A percentile compares a stretch with the other conserved stretches of the same genome.
These are phyloP conservation scores for Pochonia chlamydosporia DNA, from an alignment of 2,329 filamentous ascomycete species.

Conservation along the genomic window DNA sequence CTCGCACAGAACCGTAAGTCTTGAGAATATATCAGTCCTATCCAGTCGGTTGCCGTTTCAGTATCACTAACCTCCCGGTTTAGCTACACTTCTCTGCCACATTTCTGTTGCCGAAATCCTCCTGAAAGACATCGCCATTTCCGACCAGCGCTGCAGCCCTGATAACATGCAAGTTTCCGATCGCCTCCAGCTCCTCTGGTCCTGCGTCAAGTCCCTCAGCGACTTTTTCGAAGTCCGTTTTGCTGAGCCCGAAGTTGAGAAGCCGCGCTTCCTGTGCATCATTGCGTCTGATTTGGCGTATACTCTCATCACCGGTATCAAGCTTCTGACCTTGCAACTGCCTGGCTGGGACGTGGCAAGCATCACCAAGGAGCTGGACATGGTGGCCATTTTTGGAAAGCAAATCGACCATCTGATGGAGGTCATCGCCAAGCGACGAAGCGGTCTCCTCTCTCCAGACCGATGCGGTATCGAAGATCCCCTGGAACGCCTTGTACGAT, in stretches of 20 bases:
- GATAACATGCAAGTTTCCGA: slow-evolving; percentile 28
- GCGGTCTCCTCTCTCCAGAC: slow-evolving; percentile 16
- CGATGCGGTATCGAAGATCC: slow-evolving; percentile 20
- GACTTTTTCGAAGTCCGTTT: slow-evolving; percentile 34
- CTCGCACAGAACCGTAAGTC: slow-evolving; percentile 29
- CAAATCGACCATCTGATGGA: slow-evolving; percentile 24
- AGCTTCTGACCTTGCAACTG: slow-evolving; percentile 37
- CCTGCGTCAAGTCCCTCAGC: slow-evolving; percentile 34
- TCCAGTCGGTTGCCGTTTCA: too few species aligned
- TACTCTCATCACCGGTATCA: slow-evolving; percentile 38
- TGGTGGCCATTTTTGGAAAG: slow-evolving; percentile 15
- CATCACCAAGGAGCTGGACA: slow-evolving; percentile 27
- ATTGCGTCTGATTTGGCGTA: slow-evolving; percentile 42
- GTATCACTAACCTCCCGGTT: background rate
- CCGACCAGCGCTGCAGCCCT: slow-evolving; percentile 27
- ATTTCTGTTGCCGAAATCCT: slow-evolving; percentile 39
- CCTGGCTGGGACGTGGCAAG: slow-evolving; percentile 40
- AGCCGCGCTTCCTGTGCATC: slow-evolving; percentile 36
- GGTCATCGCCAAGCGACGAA: slow-evolving; percentile 23
- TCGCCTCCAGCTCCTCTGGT: slow-evolving; percentile 40
- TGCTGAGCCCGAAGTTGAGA: slow-evolving; percentile 21
- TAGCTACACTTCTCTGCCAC: slow-evolving; percentile 36
- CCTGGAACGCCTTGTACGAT: slow-evolving; percentile 23
- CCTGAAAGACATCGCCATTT: slow-evolving; percentile 40
- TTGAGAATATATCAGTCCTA: too few species aligned